Evolutionary conservation across 805 yeast genomes (phyloP).

Genomic region (Yarrowia osloensis): DNA sequence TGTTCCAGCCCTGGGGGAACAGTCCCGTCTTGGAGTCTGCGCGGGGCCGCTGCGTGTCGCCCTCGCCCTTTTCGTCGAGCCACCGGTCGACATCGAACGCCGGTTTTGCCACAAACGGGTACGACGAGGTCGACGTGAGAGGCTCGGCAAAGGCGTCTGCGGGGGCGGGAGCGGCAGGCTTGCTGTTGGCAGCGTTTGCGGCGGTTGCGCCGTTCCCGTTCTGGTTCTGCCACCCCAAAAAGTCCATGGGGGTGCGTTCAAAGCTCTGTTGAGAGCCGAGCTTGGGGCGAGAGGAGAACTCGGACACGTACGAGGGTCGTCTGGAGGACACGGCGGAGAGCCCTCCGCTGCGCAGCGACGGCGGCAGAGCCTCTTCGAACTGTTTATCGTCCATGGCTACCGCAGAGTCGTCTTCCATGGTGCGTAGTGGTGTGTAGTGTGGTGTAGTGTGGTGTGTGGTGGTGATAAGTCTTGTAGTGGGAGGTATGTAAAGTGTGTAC

Average conservation of each 20-base stretch:
- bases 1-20: slow-evolving; percentile 30
- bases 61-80: slow-evolving; percentile 19
- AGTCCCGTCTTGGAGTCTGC: slow-evolving; percentile 23
- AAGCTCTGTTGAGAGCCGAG: slow-evolving; percentile 26
- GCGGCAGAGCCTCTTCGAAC: slow-evolving; percentile 31
- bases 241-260: slow-evolving; percentile 27
- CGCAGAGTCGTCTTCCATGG: slow-evolving; percentile 28
- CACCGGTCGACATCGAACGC: slow-evolving; percentile 25
- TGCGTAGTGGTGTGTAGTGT: background rate
- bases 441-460: background rate
- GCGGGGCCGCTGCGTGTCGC: background rate
- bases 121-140: slow-evolving; percentile 29
- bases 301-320: slow-evolving; percentile 70
- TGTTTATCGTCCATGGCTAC: slow-evolving; percentile 30
- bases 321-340: slow-evolving; percentile 58
- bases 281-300: slow-evolving; percentile 47
- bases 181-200: background rate
- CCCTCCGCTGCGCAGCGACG: slow-evolving; percentile 47
- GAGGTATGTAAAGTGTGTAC: background rate
- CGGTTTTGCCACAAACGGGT: slow-evolving; percentile 23
- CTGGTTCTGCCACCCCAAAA: slow-evolving; percentile 18
- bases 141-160: slow-evolving; percentile 29
- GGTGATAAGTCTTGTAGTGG: background rate
- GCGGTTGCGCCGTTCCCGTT: background rate
- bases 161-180: too few relatives aligned